Percentiles rank a stretch among this genome's conserved stretches.
Evolutionary conservation across 2,329 filamentous ascomycete species (phyloP).

Genomic region (Xylariaceae sp.): DNA sequence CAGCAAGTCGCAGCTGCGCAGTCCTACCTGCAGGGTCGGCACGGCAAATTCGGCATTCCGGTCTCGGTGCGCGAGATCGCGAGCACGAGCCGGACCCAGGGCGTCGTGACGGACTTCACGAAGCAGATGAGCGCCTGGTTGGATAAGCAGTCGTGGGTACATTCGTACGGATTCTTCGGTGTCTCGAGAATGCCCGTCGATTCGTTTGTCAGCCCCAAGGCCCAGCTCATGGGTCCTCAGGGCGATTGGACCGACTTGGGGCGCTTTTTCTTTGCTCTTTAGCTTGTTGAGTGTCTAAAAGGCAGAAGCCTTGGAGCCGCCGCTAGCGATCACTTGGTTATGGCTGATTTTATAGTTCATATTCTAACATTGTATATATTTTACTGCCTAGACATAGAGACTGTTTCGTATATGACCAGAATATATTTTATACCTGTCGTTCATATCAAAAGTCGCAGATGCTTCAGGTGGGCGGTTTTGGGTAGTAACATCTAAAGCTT

Average conservation of each 20-base stretch:
- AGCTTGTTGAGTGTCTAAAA: neutral
- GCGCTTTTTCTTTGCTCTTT: neutral
- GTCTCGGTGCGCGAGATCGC: slow-evolving; percentile 50
- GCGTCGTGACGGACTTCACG: slow-evolving; percentile 45
- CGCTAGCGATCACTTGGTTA: neutral
- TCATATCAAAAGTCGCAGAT: too few species aligned
- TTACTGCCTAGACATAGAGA: too few species aligned
- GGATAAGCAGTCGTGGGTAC: slow-evolving; percentile 45
- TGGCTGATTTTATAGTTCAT: neutral
- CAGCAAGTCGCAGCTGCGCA: slow-evolving; percentile 41
- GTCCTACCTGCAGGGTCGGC: slow-evolving; percentile 44
- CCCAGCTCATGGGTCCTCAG: slow-evolving; percentile 48
- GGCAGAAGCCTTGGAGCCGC: too few species aligned
- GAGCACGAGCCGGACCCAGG: slow-evolving; percentile 43
- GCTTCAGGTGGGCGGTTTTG: too few species aligned
- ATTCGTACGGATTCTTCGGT: slow-evolving; percentile 49
- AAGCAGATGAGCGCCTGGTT: slow-evolving; percentile 46
- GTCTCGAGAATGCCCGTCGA: slow-evolving; percentile 46
- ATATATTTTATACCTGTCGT: too few species aligned
- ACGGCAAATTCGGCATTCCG: slow-evolving; percentile 40
- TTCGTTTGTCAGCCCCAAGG: slow-evolving; percentile 48
- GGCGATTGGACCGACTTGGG: slow-evolving; percentile 30
- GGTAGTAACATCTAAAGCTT: too few species aligned
- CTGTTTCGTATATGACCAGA: too few species aligned
- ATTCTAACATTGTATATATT: too few species aligned